Evolutionary conservation across 305 asterid genomes (phyloP).

Genomic region (Euphrasia arctica): DNA sequence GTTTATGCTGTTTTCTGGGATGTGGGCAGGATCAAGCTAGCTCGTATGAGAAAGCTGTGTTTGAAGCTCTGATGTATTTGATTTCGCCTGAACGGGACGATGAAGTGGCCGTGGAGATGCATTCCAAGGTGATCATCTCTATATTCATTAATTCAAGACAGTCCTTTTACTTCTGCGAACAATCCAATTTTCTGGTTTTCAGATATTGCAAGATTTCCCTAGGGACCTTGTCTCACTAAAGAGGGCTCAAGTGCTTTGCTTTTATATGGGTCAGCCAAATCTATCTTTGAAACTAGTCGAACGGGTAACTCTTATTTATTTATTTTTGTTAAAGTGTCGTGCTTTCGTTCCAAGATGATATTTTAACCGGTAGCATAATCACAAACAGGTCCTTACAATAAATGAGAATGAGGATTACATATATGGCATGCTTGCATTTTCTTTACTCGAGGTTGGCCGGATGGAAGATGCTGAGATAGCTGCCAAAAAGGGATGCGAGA

Average conservation of each 20-base stretch:
- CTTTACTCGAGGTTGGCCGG: constrained; percentile 86
- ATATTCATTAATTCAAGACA: too few relatives aligned
- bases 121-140: constrained; percentile 48
- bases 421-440: constrained; percentile 93
- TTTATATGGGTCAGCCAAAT: constrained; percentile 85
- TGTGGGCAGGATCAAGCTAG: constrained; percentile 66
- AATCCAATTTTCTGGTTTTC: constrained; percentile 28
- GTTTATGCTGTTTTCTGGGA: constrained; percentile 1
- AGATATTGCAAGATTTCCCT: constrained; percentile 80
- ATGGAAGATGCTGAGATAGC: constrained; percentile 78
- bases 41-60: constrained; percentile 69
- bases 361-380: constrained; percentile 11
- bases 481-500: constrained; percentile 69
- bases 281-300: constrained; percentile 70
- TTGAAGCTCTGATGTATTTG: constrained; percentile 48
- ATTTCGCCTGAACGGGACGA: constrained; percentile 77
- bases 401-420: constrained; percentile 62
- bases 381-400: constrained; percentile 60
- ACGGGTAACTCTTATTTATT: constrained; percentile 43
- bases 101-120: constrained; percentile 71
- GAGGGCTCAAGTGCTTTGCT: constrained; percentile 87
- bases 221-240: constrained; percentile 76
- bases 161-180: background rate
- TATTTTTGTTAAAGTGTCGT: background rate
- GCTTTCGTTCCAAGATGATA: constrained; percentile 1